Conservation (phyloP, 148 eudicot genomes). For the Dysphania ambrosioides region DNA sequence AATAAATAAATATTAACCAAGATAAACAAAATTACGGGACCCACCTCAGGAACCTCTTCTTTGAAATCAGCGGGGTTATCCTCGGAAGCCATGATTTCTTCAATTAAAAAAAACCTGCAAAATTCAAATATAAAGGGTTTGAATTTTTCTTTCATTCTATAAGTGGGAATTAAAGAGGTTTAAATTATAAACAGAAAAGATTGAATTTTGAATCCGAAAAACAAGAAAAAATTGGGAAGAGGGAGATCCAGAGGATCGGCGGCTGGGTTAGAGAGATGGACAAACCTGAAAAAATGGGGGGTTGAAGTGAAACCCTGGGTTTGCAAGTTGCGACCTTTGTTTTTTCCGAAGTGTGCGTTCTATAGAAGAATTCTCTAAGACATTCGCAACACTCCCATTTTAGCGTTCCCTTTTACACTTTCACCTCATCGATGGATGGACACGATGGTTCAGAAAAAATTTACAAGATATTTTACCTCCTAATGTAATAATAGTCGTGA, state of each 20-base stretch:
- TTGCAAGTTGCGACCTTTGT: neutral
- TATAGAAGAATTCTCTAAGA: too few relatives aligned
- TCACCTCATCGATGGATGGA: too few relatives aligned
- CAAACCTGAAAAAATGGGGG: neutral
- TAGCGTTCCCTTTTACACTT: too few relatives aligned
- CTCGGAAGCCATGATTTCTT: slow-evolving; percentile 14
- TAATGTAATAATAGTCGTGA: too few relatives aligned
- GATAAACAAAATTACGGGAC: neutral
- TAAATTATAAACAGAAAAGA: neutral
- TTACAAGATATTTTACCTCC: too few relatives aligned
- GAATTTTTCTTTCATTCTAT: too few relatives aligned
- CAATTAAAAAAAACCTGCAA: neutral
- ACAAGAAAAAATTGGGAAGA: neutral
- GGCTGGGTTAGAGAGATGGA: neutral
- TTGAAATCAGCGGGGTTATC: neutral
- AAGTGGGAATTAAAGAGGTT: neutral
- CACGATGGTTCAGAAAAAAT: too few relatives aligned
- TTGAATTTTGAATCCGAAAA: neutral
- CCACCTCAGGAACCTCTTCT: slow-evolving; percentile 13
- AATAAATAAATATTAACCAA: neutral
- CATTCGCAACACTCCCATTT: too few relatives aligned
- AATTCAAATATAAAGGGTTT: too few relatives aligned
- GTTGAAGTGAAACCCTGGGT: neutral
- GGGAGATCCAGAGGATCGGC: neutral
- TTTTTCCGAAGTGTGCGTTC: neutral